These are phyloP conservation scores for Pseudogymnoascus destructans DNA, from an alignment of 2,329 filamentous ascomycete genomes.

Conservation along the genomic window DNA sequence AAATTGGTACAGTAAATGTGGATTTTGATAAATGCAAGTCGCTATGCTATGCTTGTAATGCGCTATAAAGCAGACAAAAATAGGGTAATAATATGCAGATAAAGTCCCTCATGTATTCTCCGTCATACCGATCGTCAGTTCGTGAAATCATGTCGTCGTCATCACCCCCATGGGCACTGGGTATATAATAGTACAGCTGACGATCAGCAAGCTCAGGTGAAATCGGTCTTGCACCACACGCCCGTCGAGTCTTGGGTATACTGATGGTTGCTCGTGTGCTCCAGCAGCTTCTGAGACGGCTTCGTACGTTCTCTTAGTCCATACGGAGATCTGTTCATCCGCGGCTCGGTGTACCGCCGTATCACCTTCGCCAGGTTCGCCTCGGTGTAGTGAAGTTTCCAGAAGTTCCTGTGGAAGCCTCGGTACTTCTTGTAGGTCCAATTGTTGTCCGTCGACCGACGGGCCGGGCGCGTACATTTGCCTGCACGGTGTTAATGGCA, in stretches of 20 bases:
- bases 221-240: not conserved
- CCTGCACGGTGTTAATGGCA: not conserved
- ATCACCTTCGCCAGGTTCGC: not conserved
- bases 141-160: slow-evolving; percentile 3
- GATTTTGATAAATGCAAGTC: not conserved
- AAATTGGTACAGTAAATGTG: not conserved
- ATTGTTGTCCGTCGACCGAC: not conserved
- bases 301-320: not conserved
- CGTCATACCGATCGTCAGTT: not conserved
- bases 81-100: not conserved
- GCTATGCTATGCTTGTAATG: not conserved
- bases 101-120: not conserved
- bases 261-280: not conserved
- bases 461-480: not conserved
- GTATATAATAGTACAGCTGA: not conserved
- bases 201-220: not conserved
- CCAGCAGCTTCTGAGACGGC: not conserved
- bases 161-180: not conserved
- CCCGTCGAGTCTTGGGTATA: not conserved
- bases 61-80: not conserved
- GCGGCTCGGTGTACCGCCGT: not conserved
- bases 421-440: not conserved
- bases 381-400: not conserved
- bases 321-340: not conserved
- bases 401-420: not conserved